phyloP scores from a whole-genome alignment of 495 filamentous ascomycete species.

The Podospora sp. region DNA sequence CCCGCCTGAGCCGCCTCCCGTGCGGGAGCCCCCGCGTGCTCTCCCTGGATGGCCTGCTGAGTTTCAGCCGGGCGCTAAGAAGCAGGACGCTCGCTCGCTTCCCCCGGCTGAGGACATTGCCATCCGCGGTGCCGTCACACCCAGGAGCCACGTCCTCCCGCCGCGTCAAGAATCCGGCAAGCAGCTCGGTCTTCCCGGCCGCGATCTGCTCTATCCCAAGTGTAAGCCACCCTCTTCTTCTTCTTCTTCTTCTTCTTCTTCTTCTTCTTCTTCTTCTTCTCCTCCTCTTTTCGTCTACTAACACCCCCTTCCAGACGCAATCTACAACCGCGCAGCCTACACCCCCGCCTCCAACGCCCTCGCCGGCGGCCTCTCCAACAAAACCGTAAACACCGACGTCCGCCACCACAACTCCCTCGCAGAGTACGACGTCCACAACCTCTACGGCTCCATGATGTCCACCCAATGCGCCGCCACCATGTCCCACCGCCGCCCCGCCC shows the following conservation, averaged over 20 bases:
- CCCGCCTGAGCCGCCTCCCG: slow-evolving; percentile 67
- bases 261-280: neutral
- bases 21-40: slow-evolving; percentile 59
- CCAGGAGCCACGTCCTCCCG: slow-evolving; percentile 29
- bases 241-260: neutral
- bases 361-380: slow-evolving; percentile 56
- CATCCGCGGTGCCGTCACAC: slow-evolving; percentile 1
- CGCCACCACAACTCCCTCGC: slow-evolving; percentile 70
- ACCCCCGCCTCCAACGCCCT: neutral
- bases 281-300: neutral
- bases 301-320: neutral
- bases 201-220: slow-evolving; percentile 70
- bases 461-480: slow-evolving; percentile 66
- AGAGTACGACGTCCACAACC: slow-evolving; percentile 82
- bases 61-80: slow-evolving; percentile 64
- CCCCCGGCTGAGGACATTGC: neutral
- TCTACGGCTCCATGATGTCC: slow-evolving; percentile 89
- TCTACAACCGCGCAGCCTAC: slow-evolving; percentile 11
- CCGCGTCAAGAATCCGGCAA: slow-evolving; percentile 34
- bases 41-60: slow-evolving; percentile 72
- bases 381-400: slow-evolving; percentile 74
- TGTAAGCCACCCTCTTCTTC: slow-evolving; percentile 34
- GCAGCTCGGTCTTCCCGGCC: slow-evolving; percentile 59
- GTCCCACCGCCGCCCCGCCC: slow-evolving; percentile 64
- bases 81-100: slow-evolving; percentile 2